These are phyloP conservation scores for Eucalyptus brandiana DNA, from an alignment of 345 rosid genomes.

Conservation along the genomic window DNA sequence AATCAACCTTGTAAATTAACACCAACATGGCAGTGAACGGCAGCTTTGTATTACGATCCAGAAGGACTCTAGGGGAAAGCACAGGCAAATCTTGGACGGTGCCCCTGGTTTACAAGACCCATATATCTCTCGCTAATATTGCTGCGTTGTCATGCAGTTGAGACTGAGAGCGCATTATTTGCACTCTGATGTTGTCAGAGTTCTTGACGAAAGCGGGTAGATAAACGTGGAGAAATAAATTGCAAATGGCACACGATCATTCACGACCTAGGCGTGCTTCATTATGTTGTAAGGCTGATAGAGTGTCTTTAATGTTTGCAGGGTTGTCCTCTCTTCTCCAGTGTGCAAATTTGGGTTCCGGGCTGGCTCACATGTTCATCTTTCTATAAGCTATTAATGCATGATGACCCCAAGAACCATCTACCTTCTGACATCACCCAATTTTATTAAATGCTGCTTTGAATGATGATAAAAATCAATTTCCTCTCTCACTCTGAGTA, in stretches of 20 bases:
- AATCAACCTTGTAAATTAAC: not conserved
- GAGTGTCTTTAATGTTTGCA: not conserved
- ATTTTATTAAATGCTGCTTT: conserved; percentile 25
- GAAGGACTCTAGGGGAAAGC: not conserved
- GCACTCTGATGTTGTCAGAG: not conserved
- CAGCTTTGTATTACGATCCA: not conserved
- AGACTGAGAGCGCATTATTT: not conserved
- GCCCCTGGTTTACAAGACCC: not conserved
- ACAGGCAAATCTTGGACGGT: not conserved
- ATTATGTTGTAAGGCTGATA: not conserved
- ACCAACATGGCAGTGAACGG: not conserved
- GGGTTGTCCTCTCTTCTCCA: not conserved
- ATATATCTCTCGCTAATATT: not conserved
- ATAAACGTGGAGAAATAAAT: not conserved
- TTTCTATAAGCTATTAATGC: not conserved
- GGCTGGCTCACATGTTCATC: not conserved
- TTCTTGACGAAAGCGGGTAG: not conserved
- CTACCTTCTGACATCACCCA: conserved; percentile 26
- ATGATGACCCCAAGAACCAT: not conserved
- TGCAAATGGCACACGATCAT: not conserved
- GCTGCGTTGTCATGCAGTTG: not conserved
- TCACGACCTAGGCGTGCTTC: not conserved
- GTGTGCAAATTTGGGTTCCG: not conserved
- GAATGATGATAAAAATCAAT: not conserved
- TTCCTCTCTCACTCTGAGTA: not conserved